A percentile compares a stretch with the other conserved stretches of the same genome.
Conservation (phyloP, 2,329 filamentous ascomycete species). For the Fusarium decemcellulare region DNA sequence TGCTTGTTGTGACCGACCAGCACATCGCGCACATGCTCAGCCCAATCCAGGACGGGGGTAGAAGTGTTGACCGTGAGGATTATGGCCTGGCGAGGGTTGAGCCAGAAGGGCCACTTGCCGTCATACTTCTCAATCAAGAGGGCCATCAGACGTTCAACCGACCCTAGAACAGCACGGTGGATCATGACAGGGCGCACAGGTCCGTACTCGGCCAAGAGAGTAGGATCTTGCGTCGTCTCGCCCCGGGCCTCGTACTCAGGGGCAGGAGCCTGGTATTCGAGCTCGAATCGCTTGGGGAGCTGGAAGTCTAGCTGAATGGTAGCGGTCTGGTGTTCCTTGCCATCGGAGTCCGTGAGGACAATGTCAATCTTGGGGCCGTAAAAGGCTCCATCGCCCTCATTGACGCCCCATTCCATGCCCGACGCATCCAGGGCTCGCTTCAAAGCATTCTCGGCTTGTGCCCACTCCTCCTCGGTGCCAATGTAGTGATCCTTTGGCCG, state of each 20-base stretch:
- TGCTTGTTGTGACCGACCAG: conserved; percentile 62
- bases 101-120: conserved; percentile 89
- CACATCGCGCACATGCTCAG: conserved; percentile 61
- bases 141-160: conserved; percentile 87
- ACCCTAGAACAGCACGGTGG: conserved; percentile 87
- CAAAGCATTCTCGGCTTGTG: conserved; percentile 58
- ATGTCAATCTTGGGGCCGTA: conserved; percentile 96
- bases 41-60: conserved; percentile 66
- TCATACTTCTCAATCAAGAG: conserved; percentile 87
- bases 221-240: conserved; percentile 63
- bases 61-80: conserved; percentile 80
- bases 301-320: conserved; percentile 94
- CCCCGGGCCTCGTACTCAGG: conserved; percentile 72
- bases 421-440: conserved; percentile 71
- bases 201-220: conserved; percentile 66
- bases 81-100: conserved; percentile 83
- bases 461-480: conserved; percentile 77
- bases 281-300: conserved; percentile 83
- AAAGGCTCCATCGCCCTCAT: conserved; percentile 88
- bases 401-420: conserved; percentile 79
- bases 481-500: conserved; percentile 84
- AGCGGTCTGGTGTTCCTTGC: conserved; percentile 90
- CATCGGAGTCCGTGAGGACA: conserved; percentile 82
- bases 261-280: conserved; percentile 80
- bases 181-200: conserved; percentile 82